phyloP scores from a whole-genome alignment of 257 asterid genomes.

The Linaria vulgaris region DNA sequence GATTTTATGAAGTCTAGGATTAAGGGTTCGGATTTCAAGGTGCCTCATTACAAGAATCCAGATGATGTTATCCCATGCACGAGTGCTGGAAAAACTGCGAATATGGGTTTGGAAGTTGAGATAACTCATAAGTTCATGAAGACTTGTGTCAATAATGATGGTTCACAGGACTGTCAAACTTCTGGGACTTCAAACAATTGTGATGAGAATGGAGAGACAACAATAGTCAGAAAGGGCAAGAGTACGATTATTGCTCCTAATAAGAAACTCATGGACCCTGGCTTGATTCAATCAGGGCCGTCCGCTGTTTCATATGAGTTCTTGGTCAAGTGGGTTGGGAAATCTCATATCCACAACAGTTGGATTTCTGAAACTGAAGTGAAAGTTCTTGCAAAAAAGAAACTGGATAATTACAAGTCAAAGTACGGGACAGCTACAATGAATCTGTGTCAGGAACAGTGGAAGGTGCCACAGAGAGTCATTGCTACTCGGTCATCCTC shows the following conservation, averaged over 20 bases:
- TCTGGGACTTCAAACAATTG: slow-evolving; percentile 34
- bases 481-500: slow-evolving; percentile 65
- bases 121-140: slow-evolving; percentile 24
- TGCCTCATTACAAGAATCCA: slow-evolving; percentile 23
- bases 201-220: slow-evolving; percentile 43
- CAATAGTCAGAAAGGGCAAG: slow-evolving; percentile 36
- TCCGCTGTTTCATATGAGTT: slow-evolving; percentile 60
- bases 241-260: slow-evolving; percentile 29
- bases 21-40: slow-evolving; percentile 42
- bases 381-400: slow-evolving; percentile 79
- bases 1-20: slow-evolving; percentile 34
- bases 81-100: slow-evolving; percentile 29
- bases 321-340: slow-evolving; percentile 94
- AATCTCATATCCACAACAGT: slow-evolving; percentile 82
- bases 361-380: slow-evolving; percentile 89
- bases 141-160: slow-evolving; percentile 26
- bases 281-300: slow-evolving; percentile 32
- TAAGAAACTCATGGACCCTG: slow-evolving; percentile 42
- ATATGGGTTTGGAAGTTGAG: slow-evolving; percentile 27
- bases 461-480: slow-evolving; percentile 89
- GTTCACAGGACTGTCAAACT: slow-evolving; percentile 33
- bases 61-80: slow-evolving; percentile 35
- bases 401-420: slow-evolving; percentile 86
- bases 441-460: slow-evolving; percentile 78
- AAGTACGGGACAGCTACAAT: slow-evolving; percentile 76